Conservation (phyloP, 495 filamentous ascomycete genomes). For the Podospora pseudocomata region DNA sequence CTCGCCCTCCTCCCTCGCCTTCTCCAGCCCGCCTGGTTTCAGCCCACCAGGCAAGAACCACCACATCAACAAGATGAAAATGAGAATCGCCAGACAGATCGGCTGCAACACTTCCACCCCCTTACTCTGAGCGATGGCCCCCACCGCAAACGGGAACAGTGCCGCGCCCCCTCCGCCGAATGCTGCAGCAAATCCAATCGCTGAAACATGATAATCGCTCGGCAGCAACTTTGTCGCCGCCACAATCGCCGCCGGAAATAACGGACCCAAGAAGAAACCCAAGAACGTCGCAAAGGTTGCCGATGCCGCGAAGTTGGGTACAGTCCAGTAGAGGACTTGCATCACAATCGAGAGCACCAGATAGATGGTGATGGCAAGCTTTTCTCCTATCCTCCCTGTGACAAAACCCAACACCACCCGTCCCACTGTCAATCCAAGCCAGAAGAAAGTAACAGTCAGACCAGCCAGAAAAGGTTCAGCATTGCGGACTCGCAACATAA, state of each 20-base stretch:
- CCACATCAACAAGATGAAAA: constrained; percentile 57
- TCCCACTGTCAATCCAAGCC: constrained; percentile 76
- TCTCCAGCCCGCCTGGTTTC: constrained; percentile 32
- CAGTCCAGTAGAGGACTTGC: constrained; percentile 77
- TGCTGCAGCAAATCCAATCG: constrained; percentile 79
- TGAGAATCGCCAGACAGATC: constrained; percentile 65
- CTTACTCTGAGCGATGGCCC: constrained; percentile 74
- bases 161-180: constrained; percentile 78
- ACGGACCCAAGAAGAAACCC: constrained; percentile 75
- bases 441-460: constrained; percentile 79
- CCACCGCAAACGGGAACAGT: constrained; percentile 78
- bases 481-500: constrained; percentile 71
- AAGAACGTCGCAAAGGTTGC: constrained; percentile 70
- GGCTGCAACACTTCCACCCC: constrained; percentile 79
- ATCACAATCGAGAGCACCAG: constrained; percentile 60
- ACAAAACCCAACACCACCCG: constrained; percentile 67
- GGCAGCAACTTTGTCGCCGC: constrained; percentile 80
- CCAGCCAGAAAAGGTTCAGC: constrained; percentile 69
- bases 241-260: constrained; percentile 77
- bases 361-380: constrained; percentile 57
- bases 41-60: constrained; percentile 31
- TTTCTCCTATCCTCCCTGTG: constrained; percentile 70
- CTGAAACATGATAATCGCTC: constrained; percentile 69
- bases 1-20: constrained; percentile 31
- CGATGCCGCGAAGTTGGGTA: constrained; percentile 70